Base-by-base conservation (phyloP, 164 flowering plant genomes). In the Santalum album region DNA sequence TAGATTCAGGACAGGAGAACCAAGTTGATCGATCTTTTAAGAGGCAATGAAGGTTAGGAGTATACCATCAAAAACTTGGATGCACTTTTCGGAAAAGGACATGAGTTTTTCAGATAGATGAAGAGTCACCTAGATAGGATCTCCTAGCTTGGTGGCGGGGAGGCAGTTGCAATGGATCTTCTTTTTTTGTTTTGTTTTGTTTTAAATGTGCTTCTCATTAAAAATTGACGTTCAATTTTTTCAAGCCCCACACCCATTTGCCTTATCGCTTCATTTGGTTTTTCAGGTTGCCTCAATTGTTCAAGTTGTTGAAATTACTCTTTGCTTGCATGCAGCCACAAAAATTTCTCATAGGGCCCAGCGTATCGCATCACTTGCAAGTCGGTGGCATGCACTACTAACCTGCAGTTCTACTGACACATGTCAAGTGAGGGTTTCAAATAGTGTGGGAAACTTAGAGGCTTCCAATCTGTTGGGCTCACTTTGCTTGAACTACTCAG, bases 401-500 rank as follows among this genome's bases (percentile, higher is more conserved):
- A 50, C 25, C 2, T 45, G 49, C 25, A 22, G 49, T 45, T 21
- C 49, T 5, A 45, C 3, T 21, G 25, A 20, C 2, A 25, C 25
- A 20, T 45, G 14, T 45, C 49, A 45, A 45, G 3, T 21, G 25
- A 21, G 49, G 25, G 14, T 20, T 45, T 21, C 49, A 45, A 20
- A 12, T 10, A 45, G 11, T 45, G 3, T 20, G 25, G 63, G 22
- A 24, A 43, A 17, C 69, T 55, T 73, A 36, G 78, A 73, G 51
- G 71, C 69, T 51, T 20, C 63, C 11, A 54, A 54, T 50, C 29
- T 23, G 20, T 56, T 36, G 19, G 62, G 57, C 51, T 61, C 76
- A 10, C 12, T 77, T 0, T 42, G 52, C 20, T 19, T 54, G 25
- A 61, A 51, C 61, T 63, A 58, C 61, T 86, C 90, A 16, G 98